These are phyloP conservation scores for Podospora pseudopauciseta DNA, from an alignment of 495 filamentous ascomycete species.

Conservation along the genomic window DNA sequence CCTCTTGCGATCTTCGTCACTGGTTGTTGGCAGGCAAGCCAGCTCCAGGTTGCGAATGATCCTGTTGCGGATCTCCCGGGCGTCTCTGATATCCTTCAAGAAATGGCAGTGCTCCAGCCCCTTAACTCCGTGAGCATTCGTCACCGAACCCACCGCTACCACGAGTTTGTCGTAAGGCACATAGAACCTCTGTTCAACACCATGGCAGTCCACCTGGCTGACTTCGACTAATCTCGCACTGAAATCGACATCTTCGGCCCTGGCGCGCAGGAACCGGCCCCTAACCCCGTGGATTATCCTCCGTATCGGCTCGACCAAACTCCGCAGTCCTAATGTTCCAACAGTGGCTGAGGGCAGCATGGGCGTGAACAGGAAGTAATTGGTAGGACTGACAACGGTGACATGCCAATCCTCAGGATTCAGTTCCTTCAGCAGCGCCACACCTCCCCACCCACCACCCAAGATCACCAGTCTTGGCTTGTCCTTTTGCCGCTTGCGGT, in stretches of 20 bases:
- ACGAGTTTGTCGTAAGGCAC: slow-evolving; percentile 99
- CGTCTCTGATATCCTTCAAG: slow-evolving; percentile 90
- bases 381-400: slow-evolving; percentile 87
- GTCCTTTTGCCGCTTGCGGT: slow-evolving; percentile 59
- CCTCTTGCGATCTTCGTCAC: slow-evolving; percentile 81
- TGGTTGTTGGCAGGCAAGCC: slow-evolving; percentile 88
- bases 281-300: slow-evolving; percentile 70
- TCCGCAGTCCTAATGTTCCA: slow-evolving; percentile 85
- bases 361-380: slow-evolving; percentile 97
- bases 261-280: slow-evolving; percentile 87
- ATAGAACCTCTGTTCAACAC: slow-evolving; percentile 77
- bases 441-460: slow-evolving; percentile 92
- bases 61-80: slow-evolving; percentile 78
- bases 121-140: slow-evolving; percentile 93
- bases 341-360: slow-evolving; percentile 97
- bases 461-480: slow-evolving; percentile 91
- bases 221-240: slow-evolving; percentile 87
- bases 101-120: slow-evolving; percentile 93
- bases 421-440: slow-evolving; percentile 86
- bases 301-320: slow-evolving; percentile 87
- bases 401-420: slow-evolving; percentile 90
- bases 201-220: slow-evolving; percentile 64
- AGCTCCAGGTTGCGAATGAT: slow-evolving; percentile 90
- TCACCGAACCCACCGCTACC: slow-evolving; percentile 84
- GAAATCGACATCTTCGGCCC: slow-evolving; percentile 85